A percentile compares a stretch with the other conserved stretches of the same genome.
phyloP scores from a whole-genome alignment of 2,329 filamentous ascomycete genomes.

The Aureobasidium vineae region DNA sequence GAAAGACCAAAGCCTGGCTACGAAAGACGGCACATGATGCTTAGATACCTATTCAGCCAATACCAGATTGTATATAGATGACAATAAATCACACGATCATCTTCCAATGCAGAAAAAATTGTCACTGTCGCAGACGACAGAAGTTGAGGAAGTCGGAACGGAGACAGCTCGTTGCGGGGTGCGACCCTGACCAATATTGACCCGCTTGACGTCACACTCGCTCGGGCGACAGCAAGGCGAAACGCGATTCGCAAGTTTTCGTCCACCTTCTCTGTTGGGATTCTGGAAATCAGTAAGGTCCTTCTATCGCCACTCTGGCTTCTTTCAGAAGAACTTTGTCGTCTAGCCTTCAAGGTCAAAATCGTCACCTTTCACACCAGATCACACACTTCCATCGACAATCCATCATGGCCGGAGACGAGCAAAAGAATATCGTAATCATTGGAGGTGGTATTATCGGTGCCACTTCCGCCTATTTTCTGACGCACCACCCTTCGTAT shows the following conservation, averaged over 20 bases:
- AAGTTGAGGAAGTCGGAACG: background rate
- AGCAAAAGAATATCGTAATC: conserved; percentile 39
- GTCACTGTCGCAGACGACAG: background rate
- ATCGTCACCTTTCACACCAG: background rate
- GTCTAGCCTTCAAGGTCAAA: background rate
- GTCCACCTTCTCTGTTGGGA: conserved; percentile 22
- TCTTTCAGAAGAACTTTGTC: background rate
- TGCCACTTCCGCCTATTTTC: conserved; percentile 83
- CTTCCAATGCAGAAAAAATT: background rate
- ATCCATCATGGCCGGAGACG: conserved; percentile 35
- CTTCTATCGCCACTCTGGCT: conserved; percentile 22
- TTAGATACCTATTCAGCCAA: background rate
- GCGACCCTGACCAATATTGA: background rate
- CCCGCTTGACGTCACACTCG: conserved; percentile 23
- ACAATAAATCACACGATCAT: no score
- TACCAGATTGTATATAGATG: background rate
- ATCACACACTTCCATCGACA: background rate
- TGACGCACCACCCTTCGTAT: conserved; percentile 82
- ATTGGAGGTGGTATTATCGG: conserved; percentile 87
- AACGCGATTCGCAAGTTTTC: conserved; percentile 23
- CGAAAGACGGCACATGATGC: conserved; percentile 19
- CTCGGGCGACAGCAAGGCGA: conserved; percentile 7
- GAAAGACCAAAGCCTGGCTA: conserved; percentile 21
- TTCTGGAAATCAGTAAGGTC: background rate
- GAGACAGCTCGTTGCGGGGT: background rate